phyloP scores from a whole-genome alignment of 179 eudicot genomes.

The Beta lomatogona region DNA sequence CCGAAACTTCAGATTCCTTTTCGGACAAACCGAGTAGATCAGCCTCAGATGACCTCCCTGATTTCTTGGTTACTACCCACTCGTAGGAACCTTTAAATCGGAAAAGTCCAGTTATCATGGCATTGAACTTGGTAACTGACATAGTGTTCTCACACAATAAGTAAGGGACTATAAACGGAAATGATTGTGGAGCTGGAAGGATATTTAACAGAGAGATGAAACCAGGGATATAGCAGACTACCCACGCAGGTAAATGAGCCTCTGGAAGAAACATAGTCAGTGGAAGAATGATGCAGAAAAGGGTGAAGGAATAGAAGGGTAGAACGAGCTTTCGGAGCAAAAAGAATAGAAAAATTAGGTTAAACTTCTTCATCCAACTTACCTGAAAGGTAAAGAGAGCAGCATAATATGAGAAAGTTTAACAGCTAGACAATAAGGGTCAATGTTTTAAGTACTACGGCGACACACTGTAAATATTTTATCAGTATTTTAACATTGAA shows the following conservation, averaged over 20 bases:
- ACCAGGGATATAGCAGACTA: constrained; percentile 49
- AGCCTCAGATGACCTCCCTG: constrained; percentile 50
- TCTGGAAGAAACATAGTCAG: constrained; percentile 51
- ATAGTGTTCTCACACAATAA: constrained; percentile 46
- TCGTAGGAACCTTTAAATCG: constrained; percentile 46
- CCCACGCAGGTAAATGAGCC: constrained; percentile 51
- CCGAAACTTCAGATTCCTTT: constrained; percentile 34
- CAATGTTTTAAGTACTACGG: neutral
- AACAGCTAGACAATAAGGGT: neutral
- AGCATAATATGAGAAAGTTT: neutral
- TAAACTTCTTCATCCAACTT: constrained; percentile 46
- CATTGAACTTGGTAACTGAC: constrained; percentile 51
- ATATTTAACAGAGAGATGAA: constrained; percentile 43
- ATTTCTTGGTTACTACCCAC: constrained; percentile 49
- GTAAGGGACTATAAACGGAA: constrained; percentile 48
- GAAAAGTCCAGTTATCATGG: constrained; percentile 47
- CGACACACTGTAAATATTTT: neutral
- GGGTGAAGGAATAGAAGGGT: constrained; percentile 47
- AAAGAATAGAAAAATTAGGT: constrained; percentile 44
- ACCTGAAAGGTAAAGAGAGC: constrained; percentile 36
- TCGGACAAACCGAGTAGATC: constrained; percentile 39
- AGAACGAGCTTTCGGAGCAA: constrained; percentile 46
- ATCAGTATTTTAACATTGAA: neutral
- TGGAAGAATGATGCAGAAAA: constrained; percentile 49
- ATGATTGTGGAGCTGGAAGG: constrained; percentile 46